These are phyloP conservation scores for Aleurites moluccanus DNA, from an alignment of 441 rosid genomes.

Conservation along the genomic window DNA sequence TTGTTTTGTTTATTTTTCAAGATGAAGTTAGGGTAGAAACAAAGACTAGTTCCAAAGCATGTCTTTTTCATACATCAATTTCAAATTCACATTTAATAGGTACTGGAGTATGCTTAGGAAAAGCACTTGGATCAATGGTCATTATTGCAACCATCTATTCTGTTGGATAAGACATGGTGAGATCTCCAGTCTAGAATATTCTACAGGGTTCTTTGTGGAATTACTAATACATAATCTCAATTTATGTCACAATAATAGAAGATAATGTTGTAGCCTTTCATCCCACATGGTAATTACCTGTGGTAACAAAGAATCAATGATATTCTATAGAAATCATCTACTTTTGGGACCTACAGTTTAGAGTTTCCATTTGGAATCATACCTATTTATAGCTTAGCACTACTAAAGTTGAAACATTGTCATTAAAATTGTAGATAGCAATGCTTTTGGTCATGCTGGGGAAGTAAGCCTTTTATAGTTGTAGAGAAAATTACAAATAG, in stretches of 20 bases:
- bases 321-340: background rate
- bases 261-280: no score
- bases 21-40: no score
- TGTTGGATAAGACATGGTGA: slow-evolving; percentile 11
- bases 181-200: background rate
- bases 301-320: background rate
- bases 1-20: no score
- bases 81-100: background rate
- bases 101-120: background rate
- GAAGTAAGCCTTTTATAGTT: background rate
- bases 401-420: background rate
- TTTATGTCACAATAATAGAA: background rate
- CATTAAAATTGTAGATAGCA: background rate
- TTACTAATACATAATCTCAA: background rate
- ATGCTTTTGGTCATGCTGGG: background rate
- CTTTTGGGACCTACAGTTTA: background rate
- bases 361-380: background rate
- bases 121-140: background rate
- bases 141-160: background rate
- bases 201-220: background rate
- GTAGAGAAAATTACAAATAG: background rate
- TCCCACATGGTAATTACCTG: no score
- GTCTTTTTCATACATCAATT: background rate
- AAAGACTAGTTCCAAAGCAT: background rate
- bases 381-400: background rate